phyloP scores from a whole-genome alignment of 805 yeast genomes.

The Huiozyma naganishii region DNA sequence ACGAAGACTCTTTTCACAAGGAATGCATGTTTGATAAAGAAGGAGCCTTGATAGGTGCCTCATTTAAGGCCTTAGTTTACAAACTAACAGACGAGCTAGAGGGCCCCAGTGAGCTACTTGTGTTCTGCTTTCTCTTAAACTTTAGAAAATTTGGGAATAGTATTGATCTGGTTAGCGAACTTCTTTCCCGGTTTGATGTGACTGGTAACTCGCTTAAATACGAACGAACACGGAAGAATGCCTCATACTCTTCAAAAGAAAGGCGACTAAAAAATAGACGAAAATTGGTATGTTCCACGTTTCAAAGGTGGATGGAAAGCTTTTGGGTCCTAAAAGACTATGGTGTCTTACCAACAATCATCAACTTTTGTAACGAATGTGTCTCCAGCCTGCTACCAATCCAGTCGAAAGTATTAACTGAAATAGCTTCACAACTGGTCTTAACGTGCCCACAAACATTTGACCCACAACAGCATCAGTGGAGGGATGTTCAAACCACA shows the following conservation, averaged over 20 bases:
- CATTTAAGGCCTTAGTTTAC: conserved; percentile 56
- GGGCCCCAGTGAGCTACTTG: conserved; percentile 57
- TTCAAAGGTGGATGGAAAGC: conserved; percentile 81
- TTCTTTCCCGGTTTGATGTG: conserved; percentile 56
- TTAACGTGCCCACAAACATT: conserved; percentile 24
- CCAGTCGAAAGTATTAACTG: conserved; percentile 53
- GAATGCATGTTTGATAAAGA: conserved; percentile 35
- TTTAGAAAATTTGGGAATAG: conserved; percentile 64
- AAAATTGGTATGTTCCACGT: conserved; percentile 53
- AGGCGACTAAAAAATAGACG: conserved; percentile 49
- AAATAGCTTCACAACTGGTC: conserved; percentile 46
- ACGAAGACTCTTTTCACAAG: conserved; percentile 16
- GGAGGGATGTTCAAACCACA: conserved; percentile 6
- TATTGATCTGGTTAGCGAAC: conserved; percentile 53
- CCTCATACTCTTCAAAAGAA: conserved; percentile 32
- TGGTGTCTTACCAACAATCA: conserved; percentile 51
- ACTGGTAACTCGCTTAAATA: conserved; percentile 26
- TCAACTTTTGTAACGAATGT: conserved; percentile 73
- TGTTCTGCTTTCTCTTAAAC: conserved; percentile 66
- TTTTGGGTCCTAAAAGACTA: conserved; percentile 74
- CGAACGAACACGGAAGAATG: conserved; percentile 27
- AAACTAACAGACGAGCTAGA: conserved; percentile 53
- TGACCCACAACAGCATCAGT: not conserved
- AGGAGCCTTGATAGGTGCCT: conserved; percentile 53
- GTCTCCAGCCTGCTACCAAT: conserved; percentile 50